Base-by-base conservation (phyloP, 2,329 filamentous ascomycete genomes). In the Hymenoscyphus scutula region DNA sequence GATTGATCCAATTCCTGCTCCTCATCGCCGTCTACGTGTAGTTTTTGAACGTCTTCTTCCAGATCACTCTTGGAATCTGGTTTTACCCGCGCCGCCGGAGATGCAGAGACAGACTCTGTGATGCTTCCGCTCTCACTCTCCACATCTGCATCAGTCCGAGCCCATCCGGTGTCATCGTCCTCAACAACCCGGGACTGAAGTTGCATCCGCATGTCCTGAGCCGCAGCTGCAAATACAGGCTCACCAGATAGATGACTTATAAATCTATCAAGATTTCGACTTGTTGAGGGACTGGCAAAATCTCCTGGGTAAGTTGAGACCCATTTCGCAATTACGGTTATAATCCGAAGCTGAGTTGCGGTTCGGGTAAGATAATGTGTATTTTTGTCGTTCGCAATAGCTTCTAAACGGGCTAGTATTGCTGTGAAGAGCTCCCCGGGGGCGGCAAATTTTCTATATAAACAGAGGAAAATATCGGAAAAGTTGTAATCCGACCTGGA, bases 111-210 rank as follows among this genome's bases (percentile, higher is more conserved):
- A 41, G 68, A 65, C 41, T 70, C 67, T 48, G 58, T 53, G 7
- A 56, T 34, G 34, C 58, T 68, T 13, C 64, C 60, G 25, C 62
- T 63, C 51, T 73, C 72, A n/a, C 64, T 63, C 32, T 73, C 71
- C 25, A 72, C 66, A 68, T 86, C 80, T 25, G 86, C 84, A 72
- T 98, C 94, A 55, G 86, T 85, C 71, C 88, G 90, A n/a, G 90
- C 92, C 95, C 95, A 99, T 13, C 90, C 88, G 0, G 90, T 90
- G 73, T 99, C 94, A 71, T 98, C 95, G 73, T 98, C 93, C 71
- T 96, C 90, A 5, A 85, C 80, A 1, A 92, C 88, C 62, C 81
- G 82, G 57, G 83, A 81, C 54, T 93, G 89, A 17, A 98, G 79
- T 69, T 90, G 88, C n/a, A 84, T 82, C 23, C 87, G 84, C 77